These are phyloP conservation scores for Cruciata laevipes DNA, from an alignment of 257 asterid genomes.

Conservation along the genomic window DNA sequence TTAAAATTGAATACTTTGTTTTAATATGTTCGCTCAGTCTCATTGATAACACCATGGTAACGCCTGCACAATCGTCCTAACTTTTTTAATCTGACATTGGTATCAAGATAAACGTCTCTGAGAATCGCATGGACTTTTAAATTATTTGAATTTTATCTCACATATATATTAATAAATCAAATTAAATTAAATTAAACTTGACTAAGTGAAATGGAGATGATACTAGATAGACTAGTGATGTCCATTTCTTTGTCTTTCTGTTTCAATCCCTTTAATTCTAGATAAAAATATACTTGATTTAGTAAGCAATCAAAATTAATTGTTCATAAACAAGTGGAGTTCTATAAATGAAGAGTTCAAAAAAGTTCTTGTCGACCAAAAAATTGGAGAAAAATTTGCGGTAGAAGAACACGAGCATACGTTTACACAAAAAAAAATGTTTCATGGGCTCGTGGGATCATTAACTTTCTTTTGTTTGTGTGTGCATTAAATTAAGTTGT, in stretches of 20 bases:
- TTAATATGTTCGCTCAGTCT: too few relatives aligned
- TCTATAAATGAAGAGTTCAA: not conserved
- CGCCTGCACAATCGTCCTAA: too few relatives aligned
- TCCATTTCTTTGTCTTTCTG: not conserved
- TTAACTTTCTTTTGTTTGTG: not conserved
- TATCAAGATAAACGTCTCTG: too few relatives aligned
- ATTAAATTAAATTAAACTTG: too few relatives aligned
- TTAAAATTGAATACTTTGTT: too few relatives aligned
- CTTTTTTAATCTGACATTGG: too few relatives aligned
- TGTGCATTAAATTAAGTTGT: not conserved
- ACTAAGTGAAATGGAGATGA: too few relatives aligned
- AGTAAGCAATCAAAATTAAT: not conserved
- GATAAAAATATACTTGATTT: not conserved
- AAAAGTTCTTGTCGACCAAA: not conserved
- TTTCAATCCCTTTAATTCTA: not conserved
- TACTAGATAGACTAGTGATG: too few relatives aligned
- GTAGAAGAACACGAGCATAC: not conserved
- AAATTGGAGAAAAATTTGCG: not conserved
- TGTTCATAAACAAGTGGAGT: not conserved
- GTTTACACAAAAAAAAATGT: not conserved
- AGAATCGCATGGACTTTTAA: too few relatives aligned
- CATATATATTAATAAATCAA: too few relatives aligned
- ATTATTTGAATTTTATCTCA: too few relatives aligned
- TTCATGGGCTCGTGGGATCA: not conserved
- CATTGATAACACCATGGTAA: too few relatives aligned